phyloP scores from a whole-genome alignment of 164 flowering plant species.

The Aristolochia contorta region DNA sequence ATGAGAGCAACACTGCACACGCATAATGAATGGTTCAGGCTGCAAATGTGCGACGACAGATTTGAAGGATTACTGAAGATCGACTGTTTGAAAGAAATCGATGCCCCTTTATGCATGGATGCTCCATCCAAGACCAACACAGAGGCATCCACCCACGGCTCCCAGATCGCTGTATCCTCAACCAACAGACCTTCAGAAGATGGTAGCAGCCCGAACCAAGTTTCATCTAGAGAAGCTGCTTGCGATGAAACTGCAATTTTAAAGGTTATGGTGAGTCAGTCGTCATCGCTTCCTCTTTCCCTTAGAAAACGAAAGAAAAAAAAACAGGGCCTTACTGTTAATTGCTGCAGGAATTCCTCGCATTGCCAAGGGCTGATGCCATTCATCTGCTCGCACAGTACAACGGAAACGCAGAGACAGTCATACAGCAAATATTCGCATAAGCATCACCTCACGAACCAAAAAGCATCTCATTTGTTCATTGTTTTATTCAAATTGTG shows the following conservation, averaged over 20 bases:
- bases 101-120: slow-evolving; percentile 36
- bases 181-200: slow-evolving; percentile 51
- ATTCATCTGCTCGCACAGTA: slow-evolving; percentile 89
- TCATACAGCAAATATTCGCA: slow-evolving; percentile 87
- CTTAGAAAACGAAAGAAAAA: background rate
- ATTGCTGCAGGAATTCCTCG: slow-evolving; percentile 84
- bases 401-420: slow-evolving; percentile 91
- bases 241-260: slow-evolving; percentile 91
- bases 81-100: slow-evolving; percentile 61
- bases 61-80: slow-evolving; percentile 80
- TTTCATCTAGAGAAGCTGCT: slow-evolving; percentile 43
- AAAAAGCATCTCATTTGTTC: background rate
- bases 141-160: slow-evolving; percentile 50
- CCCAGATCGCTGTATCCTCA: slow-evolving; percentile 65
- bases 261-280: slow-evolving; percentile 95
- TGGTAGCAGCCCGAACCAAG: slow-evolving; percentile 65
- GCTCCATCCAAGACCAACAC: slow-evolving; percentile 33
- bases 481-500: slow-evolving; percentile 16
- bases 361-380: slow-evolving; percentile 95
- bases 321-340: background rate
- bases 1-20: slow-evolving; percentile 83
- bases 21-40: slow-evolving; percentile 85
- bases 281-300: background rate
- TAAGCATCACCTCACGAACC: slow-evolving; percentile 4
- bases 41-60: slow-evolving; percentile 90